Percentiles rank a stretch among this genome's conserved stretches.
Conservation (phyloP, 2,329 filamentous ascomycete genomes). For the Aspergillus fumigatus region DNA sequence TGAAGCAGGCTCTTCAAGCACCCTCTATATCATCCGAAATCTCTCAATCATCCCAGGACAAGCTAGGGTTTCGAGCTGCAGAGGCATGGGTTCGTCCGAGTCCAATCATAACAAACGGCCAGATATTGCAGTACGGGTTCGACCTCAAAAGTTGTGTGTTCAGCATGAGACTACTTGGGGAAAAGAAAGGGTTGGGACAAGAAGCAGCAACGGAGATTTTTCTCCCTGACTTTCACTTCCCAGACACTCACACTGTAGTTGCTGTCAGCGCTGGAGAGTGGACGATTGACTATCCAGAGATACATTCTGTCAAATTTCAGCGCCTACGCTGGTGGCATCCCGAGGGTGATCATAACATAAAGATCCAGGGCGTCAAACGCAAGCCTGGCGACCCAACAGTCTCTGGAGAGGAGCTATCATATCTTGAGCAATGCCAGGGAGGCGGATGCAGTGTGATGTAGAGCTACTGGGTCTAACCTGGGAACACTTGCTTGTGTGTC, state of each 20-base stretch:
- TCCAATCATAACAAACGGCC: slow-evolving; percentile 70
- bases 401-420: slow-evolving; percentile 68
- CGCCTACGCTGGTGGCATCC: slow-evolving; percentile 89
- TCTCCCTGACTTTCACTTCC: slow-evolving; percentile 90
- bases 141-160: slow-evolving; percentile 77
- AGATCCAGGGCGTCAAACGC: slow-evolving; percentile 67
- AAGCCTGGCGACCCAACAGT: slow-evolving; percentile 44
- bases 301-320: slow-evolving; percentile 66
- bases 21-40: slow-evolving; percentile 54
- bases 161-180: slow-evolving; percentile 63
- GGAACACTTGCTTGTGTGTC: background rate
- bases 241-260: slow-evolving; percentile 65
- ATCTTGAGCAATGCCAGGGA: slow-evolving; percentile 60
- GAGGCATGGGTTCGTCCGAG: slow-evolving; percentile 89
- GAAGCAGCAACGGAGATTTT: slow-evolving; percentile 75
- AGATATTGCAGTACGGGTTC: slow-evolving; percentile 68
- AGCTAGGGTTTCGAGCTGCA: slow-evolving; percentile 75
- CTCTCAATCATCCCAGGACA: slow-evolving; percentile 55
- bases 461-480: slow-evolving; percentile 4
- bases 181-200: slow-evolving; percentile 53
- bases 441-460: slow-evolving; percentile 51
- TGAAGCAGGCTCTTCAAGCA: slow-evolving; percentile 64
- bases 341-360: slow-evolving; percentile 75
- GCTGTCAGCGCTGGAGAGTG: slow-evolving; percentile 82
- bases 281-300: slow-evolving; percentile 72